A percentile compares a stretch with the other conserved stretches of the same genome.
Conservation (phyloP, 768 basidiomycete genomes). For the Boletus coccyginus region DNA sequence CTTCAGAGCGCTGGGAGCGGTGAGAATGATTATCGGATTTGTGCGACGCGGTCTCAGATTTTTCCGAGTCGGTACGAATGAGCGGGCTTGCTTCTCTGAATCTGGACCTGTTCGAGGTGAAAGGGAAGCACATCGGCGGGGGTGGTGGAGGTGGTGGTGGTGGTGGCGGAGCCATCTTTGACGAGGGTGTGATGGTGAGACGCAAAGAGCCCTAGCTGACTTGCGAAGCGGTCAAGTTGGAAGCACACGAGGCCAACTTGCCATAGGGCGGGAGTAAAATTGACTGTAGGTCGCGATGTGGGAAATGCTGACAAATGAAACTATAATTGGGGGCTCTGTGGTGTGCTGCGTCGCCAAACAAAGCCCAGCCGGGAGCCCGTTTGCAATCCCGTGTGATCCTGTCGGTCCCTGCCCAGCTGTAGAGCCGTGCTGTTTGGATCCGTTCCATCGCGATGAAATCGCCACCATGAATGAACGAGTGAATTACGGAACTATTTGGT, state of each 20-base stretch:
- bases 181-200: conserved; percentile 12
- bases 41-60: conserved; percentile 45
- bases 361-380: conserved; percentile 14
- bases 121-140: conserved; percentile 62
- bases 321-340: conserved; percentile 10
- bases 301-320: conserved; percentile 25
- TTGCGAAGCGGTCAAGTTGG: conserved; percentile 12
- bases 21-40: conserved; percentile 26
- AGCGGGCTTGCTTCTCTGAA: conserved; percentile 30
- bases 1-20: conserved; percentile 28
- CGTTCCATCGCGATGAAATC: conserved; percentile 7
- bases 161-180: conserved; percentile 46
- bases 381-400: conserved; percentile 18
- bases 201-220: conserved; percentile 18
- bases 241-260: conserved; percentile 29
- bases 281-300: conserved; percentile 15
- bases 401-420: conserved; percentile 12
- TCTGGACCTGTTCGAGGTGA: conserved; percentile 32
- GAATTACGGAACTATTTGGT: neutral
- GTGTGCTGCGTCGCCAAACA: conserved; percentile 20
- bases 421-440: conserved; percentile 11
- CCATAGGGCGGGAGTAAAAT: conserved; percentile 26
- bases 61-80: conserved; percentile 36
- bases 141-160: conserved; percentile 51
- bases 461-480: conserved; percentile 3